These are phyloP conservation scores for Kluyveromyces sp. DNA, from an alignment of 1,139 yeast genomes.

Conservation along the genomic window DNA sequence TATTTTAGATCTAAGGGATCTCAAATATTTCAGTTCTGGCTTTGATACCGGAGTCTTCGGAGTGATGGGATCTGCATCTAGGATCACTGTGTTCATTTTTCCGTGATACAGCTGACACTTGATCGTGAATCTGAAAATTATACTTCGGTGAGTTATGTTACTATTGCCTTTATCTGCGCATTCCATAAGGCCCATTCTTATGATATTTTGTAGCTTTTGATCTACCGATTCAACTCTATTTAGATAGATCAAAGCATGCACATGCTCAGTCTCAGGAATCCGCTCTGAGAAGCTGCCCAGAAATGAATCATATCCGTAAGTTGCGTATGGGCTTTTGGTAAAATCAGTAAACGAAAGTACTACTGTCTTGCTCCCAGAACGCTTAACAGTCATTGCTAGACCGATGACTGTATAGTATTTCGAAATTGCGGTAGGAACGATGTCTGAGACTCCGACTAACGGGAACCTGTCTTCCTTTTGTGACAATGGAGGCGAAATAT, in stretches of 20 bases:
- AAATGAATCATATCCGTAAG: conserved; percentile 11
- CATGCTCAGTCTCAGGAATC: conserved; percentile 7
- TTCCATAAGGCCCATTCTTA: conserved; percentile 7
- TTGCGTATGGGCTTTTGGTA: conserved; percentile 9
- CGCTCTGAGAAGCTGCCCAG: conserved; percentile 10
- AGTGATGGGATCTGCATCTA: conserved; percentile 6
- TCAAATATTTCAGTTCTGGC: not conserved
- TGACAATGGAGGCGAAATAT: not conserved
- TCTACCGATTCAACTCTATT: conserved; percentile 5
- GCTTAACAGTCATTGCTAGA: conserved; percentile 11
- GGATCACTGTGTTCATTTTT: conserved; percentile 22
- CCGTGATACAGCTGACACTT: conserved; percentile 18
- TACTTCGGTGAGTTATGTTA: conserved; percentile 22
- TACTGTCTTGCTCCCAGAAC: conserved; percentile 6
- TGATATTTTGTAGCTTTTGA: conserved; percentile 1
- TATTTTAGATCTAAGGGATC: not conserved
- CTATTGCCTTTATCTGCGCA: conserved; percentile 14
- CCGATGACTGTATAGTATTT: conserved; percentile 8
- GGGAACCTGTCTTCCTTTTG: not conserved
- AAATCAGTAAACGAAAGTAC: conserved; percentile 13
- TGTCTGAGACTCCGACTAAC: conserved; percentile 1
- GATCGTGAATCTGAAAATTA: conserved; percentile 22
- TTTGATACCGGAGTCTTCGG: conserved; percentile 3
- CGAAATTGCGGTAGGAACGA: not conserved
- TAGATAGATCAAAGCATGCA: conserved; percentile 10